Evolutionary conservation across 805 yeast species (phyloP), one percentile per base, ranked within the genome.

Genomic region (Groenewaldozyma salmanticensis): DNA sequence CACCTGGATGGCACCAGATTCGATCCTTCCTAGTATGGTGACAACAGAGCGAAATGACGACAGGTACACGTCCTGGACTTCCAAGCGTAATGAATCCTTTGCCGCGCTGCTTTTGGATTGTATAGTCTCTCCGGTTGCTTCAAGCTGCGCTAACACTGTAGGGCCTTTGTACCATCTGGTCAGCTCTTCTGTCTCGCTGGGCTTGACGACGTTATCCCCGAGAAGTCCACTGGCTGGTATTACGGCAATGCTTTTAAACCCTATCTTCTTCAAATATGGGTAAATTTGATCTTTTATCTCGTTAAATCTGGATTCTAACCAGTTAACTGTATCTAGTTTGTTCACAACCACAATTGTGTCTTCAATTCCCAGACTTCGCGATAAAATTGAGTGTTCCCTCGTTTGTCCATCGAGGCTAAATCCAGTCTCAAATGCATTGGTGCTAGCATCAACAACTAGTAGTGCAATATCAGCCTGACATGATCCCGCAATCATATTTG

Each of bases 401-500:
- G 90, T 81, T 58, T 82, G 88, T 2, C 92, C 90, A 51, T 74
- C 76, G 46, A 72, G 65, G 15, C 66, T 58, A 50, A 79, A 79
- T 0, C 87, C 86, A 6, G 77, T 66, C 58, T 81, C 88, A 53
- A 81, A 82, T 17, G 82, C 86, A 31, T 79, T 76, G 1, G 67
- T 64, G 32, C 70, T 66, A 2, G 83, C 58, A 56, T 84, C 94
- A 16, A 83, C 75, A 7, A 83, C 84, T 31, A 82, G 65, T 15
- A 83, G 65, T 0, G 88, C 88, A 33, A 78, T 58, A 52, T 83
- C 92, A 0, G 92, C 88, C 52, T 81, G 87, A 2, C 81, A 64
- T 1, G 83, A 81, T 21, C 94, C 94, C 21, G 84, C 81, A 49
- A 83, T 81, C 86, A 83, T 81, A 52, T 81, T 84, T 3, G 94